Percentiles rank a stretch among this genome's conserved stretches.
phyloP scores from a whole-genome alignment of 208 protist genomes.

The Acanthamoeba rhysodes region DNA sequence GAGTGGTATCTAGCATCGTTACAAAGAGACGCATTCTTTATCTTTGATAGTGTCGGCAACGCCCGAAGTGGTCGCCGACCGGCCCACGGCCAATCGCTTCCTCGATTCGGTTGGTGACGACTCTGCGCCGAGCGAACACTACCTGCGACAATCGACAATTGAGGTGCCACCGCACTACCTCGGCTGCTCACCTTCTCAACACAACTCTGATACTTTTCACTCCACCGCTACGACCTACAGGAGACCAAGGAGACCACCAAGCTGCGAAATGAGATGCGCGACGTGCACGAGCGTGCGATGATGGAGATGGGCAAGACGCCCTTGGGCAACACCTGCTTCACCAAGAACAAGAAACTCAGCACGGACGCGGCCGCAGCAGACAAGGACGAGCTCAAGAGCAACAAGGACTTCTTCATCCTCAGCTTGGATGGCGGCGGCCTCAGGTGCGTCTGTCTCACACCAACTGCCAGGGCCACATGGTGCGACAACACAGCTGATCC shows the following conservation, averaged over 20 bases:
- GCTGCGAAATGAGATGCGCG: conserved; percentile 62
- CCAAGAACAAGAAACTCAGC: background rate
- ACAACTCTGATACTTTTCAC: too few relatives aligned
- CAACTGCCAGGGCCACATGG: background rate
- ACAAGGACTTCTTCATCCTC: conserved; percentile 61
- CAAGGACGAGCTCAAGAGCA: background rate
- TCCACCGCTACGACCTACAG: background rate
- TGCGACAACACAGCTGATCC: background rate
- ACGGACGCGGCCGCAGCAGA: background rate
- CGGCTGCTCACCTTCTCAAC: background rate
- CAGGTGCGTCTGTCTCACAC: background rate
- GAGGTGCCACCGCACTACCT: background rate
- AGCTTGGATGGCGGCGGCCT: conserved; percentile 52
- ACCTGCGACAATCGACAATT: background rate
- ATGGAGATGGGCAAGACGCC: conserved; percentile 48
- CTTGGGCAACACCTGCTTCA: conserved; percentile 30
- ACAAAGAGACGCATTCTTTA: too few relatives aligned
- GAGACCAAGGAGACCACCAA: conserved; percentile 68
- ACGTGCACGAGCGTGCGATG: conserved; percentile 1
- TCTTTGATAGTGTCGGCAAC: background rate
- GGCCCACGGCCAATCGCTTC: background rate
- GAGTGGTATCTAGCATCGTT: background rate
- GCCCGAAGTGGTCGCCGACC: background rate
- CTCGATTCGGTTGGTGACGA: background rate
- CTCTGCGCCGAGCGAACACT: background rate